phyloP scores from a whole-genome alignment of 1,284 basidiomycete genomes.

The Vanrija pseudolonga region DNA sequence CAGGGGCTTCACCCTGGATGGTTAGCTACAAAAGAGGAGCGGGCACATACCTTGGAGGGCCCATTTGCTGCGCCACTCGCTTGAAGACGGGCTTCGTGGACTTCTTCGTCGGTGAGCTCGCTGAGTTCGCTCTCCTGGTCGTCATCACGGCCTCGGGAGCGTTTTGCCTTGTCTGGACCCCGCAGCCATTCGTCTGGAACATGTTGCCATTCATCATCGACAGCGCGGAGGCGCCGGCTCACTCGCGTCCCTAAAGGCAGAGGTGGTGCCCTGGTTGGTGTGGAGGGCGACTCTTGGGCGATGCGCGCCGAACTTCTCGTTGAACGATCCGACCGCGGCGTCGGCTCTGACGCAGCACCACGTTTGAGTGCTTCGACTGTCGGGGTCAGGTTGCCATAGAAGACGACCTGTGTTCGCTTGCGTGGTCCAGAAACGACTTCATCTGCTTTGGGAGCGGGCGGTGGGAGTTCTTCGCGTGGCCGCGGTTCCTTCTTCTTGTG shows the following conservation, averaged over 20 bases:
- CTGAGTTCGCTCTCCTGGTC: constrained; percentile 45
- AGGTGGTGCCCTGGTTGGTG: constrained; percentile 19
- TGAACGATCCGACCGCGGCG: constrained; percentile 14
- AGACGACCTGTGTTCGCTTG: constrained; percentile 32
- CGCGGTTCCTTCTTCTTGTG: constrained; percentile 20
- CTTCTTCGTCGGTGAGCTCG: constrained; percentile 45
- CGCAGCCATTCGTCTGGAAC: constrained; percentile 48
- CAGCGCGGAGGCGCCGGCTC: constrained; percentile 30
- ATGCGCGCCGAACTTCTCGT: constrained; percentile 11
- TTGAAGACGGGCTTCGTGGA: constrained; percentile 22
- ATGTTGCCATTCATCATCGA: constrained; percentile 49
- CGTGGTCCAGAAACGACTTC: constrained; percentile 24
- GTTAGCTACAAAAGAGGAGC: too few species aligned
- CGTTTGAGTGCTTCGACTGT: constrained; percentile 37
- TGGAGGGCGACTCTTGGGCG: constrained; percentile 11
- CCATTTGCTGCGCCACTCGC: constrained; percentile 2
- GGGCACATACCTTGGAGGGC: background rate
- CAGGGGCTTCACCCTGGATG: too few species aligned
- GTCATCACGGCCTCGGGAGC: background rate
- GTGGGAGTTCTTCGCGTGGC: background rate
- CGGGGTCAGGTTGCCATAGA: constrained; percentile 40
- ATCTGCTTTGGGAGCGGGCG: constrained; percentile 6
- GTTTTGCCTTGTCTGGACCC: background rate
- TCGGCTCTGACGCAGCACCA: constrained; percentile 12
- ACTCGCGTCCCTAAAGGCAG: constrained; percentile 32